Percentiles rank a stretch among this genome's conserved stretches.
Conservation (phyloP, 2,329 filamentous ascomycete genomes). For the Ophiostoma perfectum region DNA sequence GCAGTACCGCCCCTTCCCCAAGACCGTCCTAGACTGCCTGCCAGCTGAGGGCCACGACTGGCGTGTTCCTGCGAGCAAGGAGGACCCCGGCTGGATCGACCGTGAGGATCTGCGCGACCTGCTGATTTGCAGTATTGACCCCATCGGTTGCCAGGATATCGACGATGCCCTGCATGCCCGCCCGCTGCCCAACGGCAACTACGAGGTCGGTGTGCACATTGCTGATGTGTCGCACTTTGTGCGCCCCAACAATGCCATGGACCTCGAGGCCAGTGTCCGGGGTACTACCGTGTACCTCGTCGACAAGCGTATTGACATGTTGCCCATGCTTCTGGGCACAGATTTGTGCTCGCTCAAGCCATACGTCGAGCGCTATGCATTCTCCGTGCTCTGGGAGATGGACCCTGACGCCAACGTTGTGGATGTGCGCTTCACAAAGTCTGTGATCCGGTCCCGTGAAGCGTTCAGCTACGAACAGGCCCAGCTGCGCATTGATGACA, state of each 20-base stretch:
- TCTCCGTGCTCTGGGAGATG: constrained; percentile 85
- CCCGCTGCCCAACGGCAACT: constrained; percentile 82
- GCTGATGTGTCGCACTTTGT: constrained; percentile 99
- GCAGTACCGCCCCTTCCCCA: constrained; percentile 94
- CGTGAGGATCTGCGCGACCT: constrained; percentile 78
- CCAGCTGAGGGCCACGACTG: constrained; percentile 88
- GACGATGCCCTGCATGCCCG: constrained; percentile 92
- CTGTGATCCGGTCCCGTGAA: constrained; percentile 92
- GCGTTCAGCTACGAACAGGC: constrained; percentile 98
- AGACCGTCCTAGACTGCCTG: constrained; percentile 88
- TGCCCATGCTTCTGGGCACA: constrained; percentile 91
- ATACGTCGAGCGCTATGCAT: constrained; percentile 90
- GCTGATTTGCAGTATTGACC: constrained; percentile 95
- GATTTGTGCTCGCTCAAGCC: constrained; percentile 95
- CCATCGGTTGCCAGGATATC: constrained; percentile 93
- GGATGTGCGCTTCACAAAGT: constrained; percentile 86
- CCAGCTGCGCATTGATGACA: constrained; percentile 87
- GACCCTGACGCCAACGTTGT: constrained; percentile 74
- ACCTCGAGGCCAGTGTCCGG: constrained; percentile 85
- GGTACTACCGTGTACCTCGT: constrained; percentile 97
- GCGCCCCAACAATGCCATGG: constrained; percentile 95
- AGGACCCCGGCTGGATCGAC: constrained; percentile 81
- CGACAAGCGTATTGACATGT: constrained; percentile 99
- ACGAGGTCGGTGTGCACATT: constrained; percentile 95
- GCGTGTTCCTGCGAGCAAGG: constrained; percentile 74